phyloP scores from a whole-genome alignment of 2,329 filamentous ascomycete genomes.

The Dryadomyces sulphureus region DNA sequence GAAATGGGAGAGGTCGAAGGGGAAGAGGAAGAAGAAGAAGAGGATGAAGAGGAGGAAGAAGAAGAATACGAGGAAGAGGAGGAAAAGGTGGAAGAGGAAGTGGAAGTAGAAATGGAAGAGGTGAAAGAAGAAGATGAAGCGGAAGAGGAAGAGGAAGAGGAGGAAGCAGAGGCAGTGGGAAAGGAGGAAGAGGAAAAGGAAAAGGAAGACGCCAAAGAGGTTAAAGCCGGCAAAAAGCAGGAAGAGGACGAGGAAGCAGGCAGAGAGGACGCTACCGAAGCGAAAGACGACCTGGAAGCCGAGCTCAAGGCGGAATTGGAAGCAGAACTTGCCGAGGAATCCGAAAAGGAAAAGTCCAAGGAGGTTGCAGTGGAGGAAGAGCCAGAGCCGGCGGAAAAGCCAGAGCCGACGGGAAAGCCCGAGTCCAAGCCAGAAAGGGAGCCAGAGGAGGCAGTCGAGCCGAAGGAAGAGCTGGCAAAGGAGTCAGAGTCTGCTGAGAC shows the following conservation, averaged over 20 bases:
- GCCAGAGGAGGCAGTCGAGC: neutral
- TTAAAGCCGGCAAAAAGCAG: neutral
- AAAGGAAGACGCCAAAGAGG: neutral
- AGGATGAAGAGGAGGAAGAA: neutral
- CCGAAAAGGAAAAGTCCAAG: neutral
- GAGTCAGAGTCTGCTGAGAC: neutral
- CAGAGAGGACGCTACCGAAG: neutral
- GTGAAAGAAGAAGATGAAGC: neutral
- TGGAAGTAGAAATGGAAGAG: neutral
- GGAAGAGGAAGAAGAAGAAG: neutral
- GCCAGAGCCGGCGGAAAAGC: neutral
- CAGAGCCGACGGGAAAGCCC: no score
- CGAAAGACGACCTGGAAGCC: neutral
- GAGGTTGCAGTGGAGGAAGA: neutral
- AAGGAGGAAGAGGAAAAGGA: neutral
- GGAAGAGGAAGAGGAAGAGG: neutral
- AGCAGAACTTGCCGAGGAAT: neutral
- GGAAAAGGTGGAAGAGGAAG: neutral
- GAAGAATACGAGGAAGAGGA: neutral
- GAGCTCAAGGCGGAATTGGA: constrained; percentile 1
- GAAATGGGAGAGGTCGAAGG: neutral
- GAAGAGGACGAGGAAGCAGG: neutral
- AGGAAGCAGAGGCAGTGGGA: neutral
- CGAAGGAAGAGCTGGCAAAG: neutral
- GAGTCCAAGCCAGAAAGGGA: neutral